Percentiles rank a stretch among this genome's conserved stretches.
These are phyloP conservation scores for Neopestalotiopsis sp. DNA, from an alignment of 2,329 filamentous ascomycete species.

Conservation along the genomic window DNA sequence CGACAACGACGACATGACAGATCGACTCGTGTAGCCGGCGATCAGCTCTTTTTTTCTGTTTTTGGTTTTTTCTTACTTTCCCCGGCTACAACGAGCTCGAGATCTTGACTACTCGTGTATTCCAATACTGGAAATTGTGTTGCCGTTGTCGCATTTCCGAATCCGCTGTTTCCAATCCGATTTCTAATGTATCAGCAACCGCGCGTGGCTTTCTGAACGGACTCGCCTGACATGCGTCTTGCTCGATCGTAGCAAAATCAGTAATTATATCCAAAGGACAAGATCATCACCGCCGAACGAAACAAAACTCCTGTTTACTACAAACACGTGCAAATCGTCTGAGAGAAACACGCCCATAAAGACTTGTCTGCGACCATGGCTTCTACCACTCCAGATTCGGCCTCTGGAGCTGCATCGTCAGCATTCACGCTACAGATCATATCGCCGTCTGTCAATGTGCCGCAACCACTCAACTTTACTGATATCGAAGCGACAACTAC, in stretches of 20 bases:
- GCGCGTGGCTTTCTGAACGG: neutral
- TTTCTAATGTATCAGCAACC: slow-evolving; percentile 2
- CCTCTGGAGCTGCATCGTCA: slow-evolving; percentile 32
- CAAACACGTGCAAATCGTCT: neutral
- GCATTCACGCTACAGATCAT: slow-evolving; percentile 62
- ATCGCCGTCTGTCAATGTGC: slow-evolving; percentile 62
- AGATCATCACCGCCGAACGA: neutral
- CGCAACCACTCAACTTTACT: slow-evolving; percentile 54
- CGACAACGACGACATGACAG: slow-evolving; percentile 25
- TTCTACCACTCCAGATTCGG: slow-evolving; percentile 37
- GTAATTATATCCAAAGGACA: neutral
- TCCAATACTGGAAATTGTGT: neutral
- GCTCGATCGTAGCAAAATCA: neutral
- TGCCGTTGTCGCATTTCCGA: neutral
- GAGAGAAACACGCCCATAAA: neutral
- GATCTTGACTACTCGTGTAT: neutral
- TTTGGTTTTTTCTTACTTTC: neutral
- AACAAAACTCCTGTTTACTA: neutral
- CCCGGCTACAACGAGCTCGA: neutral
- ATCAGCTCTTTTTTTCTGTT: slow-evolving; percentile 11
- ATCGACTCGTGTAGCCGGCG: slow-evolving; percentile 17
- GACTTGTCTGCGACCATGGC: slow-evolving; percentile 37
- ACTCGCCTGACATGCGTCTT: slow-evolving; percentile 11
- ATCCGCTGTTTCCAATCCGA: neutral
- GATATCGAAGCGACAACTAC: slow-evolving; percentile 55